A percentile compares a stretch with the other conserved stretches of the same genome.
These are phyloP conservation scores for Myrmaecium sp. DNA, from an alignment of 2,329 filamentous ascomycete species.

Conservation along the genomic window DNA sequence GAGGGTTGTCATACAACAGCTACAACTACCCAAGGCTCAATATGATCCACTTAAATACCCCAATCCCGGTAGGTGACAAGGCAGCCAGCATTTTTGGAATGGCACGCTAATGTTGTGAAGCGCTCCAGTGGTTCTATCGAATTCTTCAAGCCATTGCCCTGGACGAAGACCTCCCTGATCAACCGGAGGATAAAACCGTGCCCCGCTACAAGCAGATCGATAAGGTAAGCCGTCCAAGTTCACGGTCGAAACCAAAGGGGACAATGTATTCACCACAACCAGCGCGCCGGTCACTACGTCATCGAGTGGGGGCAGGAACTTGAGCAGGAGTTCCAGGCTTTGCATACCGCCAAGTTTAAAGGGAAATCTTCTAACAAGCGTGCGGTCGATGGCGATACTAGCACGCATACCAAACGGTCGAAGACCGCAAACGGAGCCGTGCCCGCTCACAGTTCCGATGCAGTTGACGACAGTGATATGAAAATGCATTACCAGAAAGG, in stretches of 20 bases:
- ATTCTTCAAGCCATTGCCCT: constrained; percentile 83
- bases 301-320: constrained; percentile 59
- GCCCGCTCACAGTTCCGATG: constrained; percentile 10
- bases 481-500: constrained; percentile 25
- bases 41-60: constrained; percentile 82
- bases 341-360: constrained; percentile 20
- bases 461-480: constrained; percentile 27
- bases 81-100: neutral
- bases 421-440: constrained; percentile 20
- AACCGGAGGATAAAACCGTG: constrained; percentile 59
- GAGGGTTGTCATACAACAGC: constrained; percentile 64
- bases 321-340: constrained; percentile 36
- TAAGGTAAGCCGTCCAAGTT: constrained; percentile 42
- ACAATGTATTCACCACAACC: constrained; percentile 1
- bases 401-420: constrained; percentile 23
- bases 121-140: constrained; percentile 92
- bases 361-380: constrained; percentile 26
- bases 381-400: constrained; percentile 6
- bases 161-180: constrained; percentile 72
- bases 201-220: constrained; percentile 79
- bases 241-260: neutral
- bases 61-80: constrained; percentile 46
- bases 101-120: constrained; percentile 12
- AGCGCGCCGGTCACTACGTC: constrained; percentile 61
- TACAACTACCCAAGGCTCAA: constrained; percentile 70